phyloP scores from a whole-genome alignment of 169 alveolate genomes.

The Cryptosporidium parvum region DNA sequence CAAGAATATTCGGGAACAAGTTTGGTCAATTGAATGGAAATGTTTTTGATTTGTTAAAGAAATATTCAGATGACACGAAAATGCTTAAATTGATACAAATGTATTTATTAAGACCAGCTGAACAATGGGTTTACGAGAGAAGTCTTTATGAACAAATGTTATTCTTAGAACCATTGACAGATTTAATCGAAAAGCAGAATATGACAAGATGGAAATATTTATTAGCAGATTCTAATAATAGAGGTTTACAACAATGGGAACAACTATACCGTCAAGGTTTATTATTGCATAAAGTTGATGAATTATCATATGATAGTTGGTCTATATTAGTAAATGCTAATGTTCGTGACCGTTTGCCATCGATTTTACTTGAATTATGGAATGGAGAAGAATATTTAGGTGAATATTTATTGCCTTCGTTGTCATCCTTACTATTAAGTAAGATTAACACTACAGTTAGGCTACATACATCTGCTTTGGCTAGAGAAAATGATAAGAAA shows the following conservation, averaged over 20 bases:
- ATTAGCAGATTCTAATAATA: slow-evolving; percentile 54
- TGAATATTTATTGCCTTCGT: slow-evolving; percentile 60
- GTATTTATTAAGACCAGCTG: slow-evolving; percentile 73
- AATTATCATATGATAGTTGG: slow-evolving; percentile 74
- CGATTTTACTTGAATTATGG: slow-evolving; percentile 70
- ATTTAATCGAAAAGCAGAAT: slow-evolving; percentile 58
- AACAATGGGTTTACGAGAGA: slow-evolving; percentile 71
- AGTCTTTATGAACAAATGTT: slow-evolving; percentile 62
- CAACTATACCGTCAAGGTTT: slow-evolving; percentile 66
- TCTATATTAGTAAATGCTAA: slow-evolving; percentile 70
- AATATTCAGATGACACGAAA: slow-evolving; percentile 52
- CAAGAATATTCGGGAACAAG: slow-evolving; percentile 65
- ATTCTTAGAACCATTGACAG: slow-evolving; percentile 71
- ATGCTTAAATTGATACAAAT: slow-evolving; percentile 67
- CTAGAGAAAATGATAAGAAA: slow-evolving; percentile 59
- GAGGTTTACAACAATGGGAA: slow-evolving; percentile 74
- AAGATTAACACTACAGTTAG: slow-evolving; percentile 61
- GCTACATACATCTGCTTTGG: slow-evolving; percentile 39
- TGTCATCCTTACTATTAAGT: slow-evolving; percentile 57
- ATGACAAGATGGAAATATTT: slow-evolving; percentile 75
- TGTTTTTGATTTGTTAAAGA: slow-evolving; percentile 41
- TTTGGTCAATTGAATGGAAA: slow-evolving; percentile 56
- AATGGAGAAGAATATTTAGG: slow-evolving; percentile 74
- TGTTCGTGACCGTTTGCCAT: slow-evolving; percentile 71
- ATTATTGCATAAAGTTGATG: slow-evolving; percentile 69